phyloP scores from a whole-genome alignment of 1,139 yeast genomes.

The Petasospora fabianii region DNA sequence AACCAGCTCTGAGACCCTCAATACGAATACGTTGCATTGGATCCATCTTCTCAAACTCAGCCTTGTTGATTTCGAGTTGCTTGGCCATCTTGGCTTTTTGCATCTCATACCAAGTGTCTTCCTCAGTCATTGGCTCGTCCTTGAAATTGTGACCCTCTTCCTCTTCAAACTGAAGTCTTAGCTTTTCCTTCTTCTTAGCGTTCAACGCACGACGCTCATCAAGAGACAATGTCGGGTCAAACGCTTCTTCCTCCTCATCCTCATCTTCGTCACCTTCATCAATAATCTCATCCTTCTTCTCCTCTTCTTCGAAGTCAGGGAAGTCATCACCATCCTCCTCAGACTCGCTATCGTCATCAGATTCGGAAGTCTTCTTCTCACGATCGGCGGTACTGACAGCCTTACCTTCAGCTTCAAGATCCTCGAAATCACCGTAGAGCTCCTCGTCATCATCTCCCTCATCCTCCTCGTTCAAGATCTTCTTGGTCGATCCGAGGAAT shows the following conservation, averaged over 20 bases:
- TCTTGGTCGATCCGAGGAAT: conserved; percentile 66
- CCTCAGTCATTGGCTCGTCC: conserved; percentile 60
- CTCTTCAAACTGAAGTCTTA: conserved; percentile 85
- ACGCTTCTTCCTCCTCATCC: conserved; percentile 31
- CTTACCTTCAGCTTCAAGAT: conserved; percentile 49
- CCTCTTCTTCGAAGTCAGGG: conserved; percentile 57
- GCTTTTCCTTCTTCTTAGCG: conserved; percentile 85
- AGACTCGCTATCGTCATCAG: conserved; percentile 28
- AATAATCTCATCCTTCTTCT: conserved; percentile 40
- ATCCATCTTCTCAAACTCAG: conserved; percentile 73
- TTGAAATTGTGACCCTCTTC: conserved; percentile 79
- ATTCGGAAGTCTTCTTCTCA: conserved; percentile 28
- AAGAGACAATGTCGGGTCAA: conserved; percentile 37
- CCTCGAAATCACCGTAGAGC: conserved; percentile 76
- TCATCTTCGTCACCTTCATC: conserved; percentile 38
- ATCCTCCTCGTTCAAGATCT: conserved; percentile 36
- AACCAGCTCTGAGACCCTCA: conserved; percentile 92
- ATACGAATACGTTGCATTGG: conserved; percentile 68
- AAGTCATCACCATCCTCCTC: conserved; percentile 44
- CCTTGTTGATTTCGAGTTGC: conserved; percentile 89
- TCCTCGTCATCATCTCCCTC: conserved; percentile 48
- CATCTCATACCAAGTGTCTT: conserved; percentile 95
- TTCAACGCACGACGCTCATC: conserved; percentile 74
- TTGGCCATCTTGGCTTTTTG: conserved; percentile 97
- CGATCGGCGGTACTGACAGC: conserved; percentile 30